Evolutionary conservation across 2,329 filamentous ascomycete genomes (phyloP), one percentile per base, ranked within the genome.

Genomic region (Zymoseptoria tritici): DNA sequence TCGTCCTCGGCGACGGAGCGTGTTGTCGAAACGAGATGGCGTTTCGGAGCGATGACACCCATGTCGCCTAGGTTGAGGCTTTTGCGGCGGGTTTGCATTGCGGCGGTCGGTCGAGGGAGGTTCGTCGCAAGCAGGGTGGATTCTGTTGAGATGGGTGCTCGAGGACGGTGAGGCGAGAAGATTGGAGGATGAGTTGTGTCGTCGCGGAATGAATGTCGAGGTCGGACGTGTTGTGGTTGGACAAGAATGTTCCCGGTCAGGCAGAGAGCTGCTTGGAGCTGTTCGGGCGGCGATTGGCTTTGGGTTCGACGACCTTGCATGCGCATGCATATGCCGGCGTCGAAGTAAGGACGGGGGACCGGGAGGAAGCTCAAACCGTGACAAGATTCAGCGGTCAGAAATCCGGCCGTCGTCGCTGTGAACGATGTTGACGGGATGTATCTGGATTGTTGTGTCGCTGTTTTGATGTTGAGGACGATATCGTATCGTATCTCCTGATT

Each of bases 11-110:
- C 80, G 70, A 88, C 84, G 65, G 89, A 87, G 67, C 80, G 77
- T 59, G 78, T 67, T 21, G 46, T 52, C 22, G 49, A 63, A 21
- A 59, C 62, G 49, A 67, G 66, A 46, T 81, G 81, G 64, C 79
- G 75, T 69, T 80, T 81, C 58, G 85, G 85, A 57, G 97, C 81
- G 71, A 94, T 90, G 70, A 97, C 96, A 74, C 94, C 94, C 70
- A 97, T 83, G 67, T 91, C 95, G 62, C 91, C 89, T 72, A 97
- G 81, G 64, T 92, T 97, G 67, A 99, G 81, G 72, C 91, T 96
- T 81, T 97, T 97, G 77, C 92, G 88, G 78, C 93, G 89, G 68
- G 93, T 97, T 77, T 97, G 89, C 91, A 96, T 96, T 71, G 69
- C 78, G 69, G 65, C 31, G 24, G 50, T 58, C 36, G 51, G 42